Evolutionary conservation across 2,329 filamentous ascomycete species (phyloP).

Genomic region (Scedosporium dehoogii): DNA sequence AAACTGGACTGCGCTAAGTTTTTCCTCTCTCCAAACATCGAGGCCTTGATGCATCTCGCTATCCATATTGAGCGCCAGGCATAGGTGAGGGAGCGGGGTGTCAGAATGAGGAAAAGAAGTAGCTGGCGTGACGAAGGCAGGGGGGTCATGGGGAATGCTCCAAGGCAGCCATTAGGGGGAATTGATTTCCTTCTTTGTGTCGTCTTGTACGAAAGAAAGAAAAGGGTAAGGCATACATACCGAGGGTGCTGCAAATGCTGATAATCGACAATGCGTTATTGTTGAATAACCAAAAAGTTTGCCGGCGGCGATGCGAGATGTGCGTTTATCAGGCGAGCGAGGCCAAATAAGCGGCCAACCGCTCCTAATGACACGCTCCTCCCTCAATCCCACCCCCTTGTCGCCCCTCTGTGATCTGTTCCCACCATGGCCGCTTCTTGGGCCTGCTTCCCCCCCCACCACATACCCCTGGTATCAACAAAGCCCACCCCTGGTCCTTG

Average conservation of each 20-base stretch:
- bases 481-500: too few relatives aligned
- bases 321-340: slow-evolving; percentile 1
- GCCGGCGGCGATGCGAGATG: neutral
- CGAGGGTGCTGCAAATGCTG: neutral
- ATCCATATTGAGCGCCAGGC: neutral
- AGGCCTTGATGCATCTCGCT: neutral
- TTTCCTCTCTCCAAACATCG: neutral
- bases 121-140: neutral
- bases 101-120: neutral
- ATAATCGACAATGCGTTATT: neutral
- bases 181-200: too few relatives aligned
- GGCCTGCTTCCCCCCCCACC: neutral
- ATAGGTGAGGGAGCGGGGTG: neutral
- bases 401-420: neutral
- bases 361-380: neutral
- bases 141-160: neutral
- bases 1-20: neutral
- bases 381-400: neutral
- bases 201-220: neutral
- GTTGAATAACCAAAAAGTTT: neutral
- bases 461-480: too few relatives aligned
- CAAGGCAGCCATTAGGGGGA: too few relatives aligned
- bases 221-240: neutral
- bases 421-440: neutral
- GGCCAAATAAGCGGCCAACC: neutral